phyloP scores from a whole-genome alignment of 352 stramenopile genomes.

The Globisporangium paroecandrum region DNA sequence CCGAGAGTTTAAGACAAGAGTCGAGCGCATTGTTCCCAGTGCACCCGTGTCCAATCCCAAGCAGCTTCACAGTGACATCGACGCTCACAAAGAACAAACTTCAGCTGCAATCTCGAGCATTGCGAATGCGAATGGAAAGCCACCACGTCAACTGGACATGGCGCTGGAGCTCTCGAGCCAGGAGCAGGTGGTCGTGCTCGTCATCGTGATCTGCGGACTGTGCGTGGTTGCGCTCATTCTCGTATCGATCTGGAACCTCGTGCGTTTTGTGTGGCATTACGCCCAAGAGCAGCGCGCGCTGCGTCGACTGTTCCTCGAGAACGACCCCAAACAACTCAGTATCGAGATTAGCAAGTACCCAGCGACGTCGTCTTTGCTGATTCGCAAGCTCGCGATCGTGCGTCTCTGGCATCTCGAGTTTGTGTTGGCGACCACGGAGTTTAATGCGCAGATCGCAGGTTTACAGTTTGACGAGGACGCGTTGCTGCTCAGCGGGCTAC shows the following conservation, averaged over 20 bases:
- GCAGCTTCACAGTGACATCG: neutral
- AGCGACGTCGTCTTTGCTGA: slow-evolving; percentile 31
- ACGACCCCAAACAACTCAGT: slow-evolving; percentile 24
- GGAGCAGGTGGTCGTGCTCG: slow-evolving; percentile 58
- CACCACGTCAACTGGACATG: slow-evolving; percentile 5
- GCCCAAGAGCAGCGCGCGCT: slow-evolving; percentile 43
- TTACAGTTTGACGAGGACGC: slow-evolving; percentile 40
- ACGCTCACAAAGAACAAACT: neutral
- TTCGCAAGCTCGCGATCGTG: slow-evolving; percentile 45
- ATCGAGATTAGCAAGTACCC: slow-evolving; percentile 33
- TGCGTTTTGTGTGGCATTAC: slow-evolving; percentile 38
- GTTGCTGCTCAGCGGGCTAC: slow-evolving; percentile 41
- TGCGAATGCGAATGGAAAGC: neutral
- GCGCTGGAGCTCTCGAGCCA: slow-evolving; percentile 47
- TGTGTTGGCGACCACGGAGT: slow-evolving; percentile 25
- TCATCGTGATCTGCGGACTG: slow-evolving; percentile 44
- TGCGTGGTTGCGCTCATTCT: slow-evolving; percentile 35
- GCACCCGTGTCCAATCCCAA: neutral
- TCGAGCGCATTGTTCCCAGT: neutral
- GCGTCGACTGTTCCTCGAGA: slow-evolving; percentile 34
- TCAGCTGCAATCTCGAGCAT: neutral
- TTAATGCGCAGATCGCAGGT: slow-evolving; percentile 29
- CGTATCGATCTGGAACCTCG: slow-evolving; percentile 35
- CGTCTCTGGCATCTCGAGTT: slow-evolving; percentile 51
- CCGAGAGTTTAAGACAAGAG: slow-evolving; percentile 5